Evolutionary conservation across 1,139 yeast genomes (phyloP), one percentile per base, ranked within the genome.

Genomic region (Kodamaea arcana): DNA sequence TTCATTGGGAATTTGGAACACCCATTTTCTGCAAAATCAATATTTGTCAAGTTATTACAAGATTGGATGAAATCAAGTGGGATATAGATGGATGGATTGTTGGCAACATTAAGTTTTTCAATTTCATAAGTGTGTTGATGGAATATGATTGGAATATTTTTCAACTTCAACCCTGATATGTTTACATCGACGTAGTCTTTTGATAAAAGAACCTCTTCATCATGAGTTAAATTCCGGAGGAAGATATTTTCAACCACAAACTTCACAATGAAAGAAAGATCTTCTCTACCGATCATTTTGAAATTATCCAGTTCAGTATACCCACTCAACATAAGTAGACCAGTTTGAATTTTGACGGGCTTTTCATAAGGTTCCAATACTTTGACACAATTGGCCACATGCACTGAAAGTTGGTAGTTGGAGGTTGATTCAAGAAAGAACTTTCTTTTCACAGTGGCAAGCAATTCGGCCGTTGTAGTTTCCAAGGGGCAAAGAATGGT

Each of bases 31-130:
- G 86, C 78, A 64, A 80, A 86, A 35, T 78, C 72, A 40, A 88
- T 69, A 37, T 78, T 74, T 22, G 75, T 72, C 45, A 90, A 65
- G 49, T 84, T 84, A 32, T 78, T 72, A 46, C 95, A 83, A 20
- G 86, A 78, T 53, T 87, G 95, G 46, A 88, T 80, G 53, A 88
- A 88, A 54, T 88, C 96, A 39, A 79, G 62, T 0, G 97, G 95
- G 23, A 90, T 66, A 39, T 80, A 78, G 35, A 90, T 82, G 15
- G 94, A 83, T 5, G 96, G 95, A 54, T 90, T 90, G 43, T 84
- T 80, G 1, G 94, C 84, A 12, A 87, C 90, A 55, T 90, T 92
- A 43, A 90, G 69, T 46, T 81, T 74, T 46, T 83, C 87, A 40
- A 90, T 85, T 45, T 86, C 94, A 39, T 82, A 75, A 1, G 95